Evolutionary conservation across 148 eudicot genomes (phyloP).

Genomic region (Cornus controversa): DNA sequence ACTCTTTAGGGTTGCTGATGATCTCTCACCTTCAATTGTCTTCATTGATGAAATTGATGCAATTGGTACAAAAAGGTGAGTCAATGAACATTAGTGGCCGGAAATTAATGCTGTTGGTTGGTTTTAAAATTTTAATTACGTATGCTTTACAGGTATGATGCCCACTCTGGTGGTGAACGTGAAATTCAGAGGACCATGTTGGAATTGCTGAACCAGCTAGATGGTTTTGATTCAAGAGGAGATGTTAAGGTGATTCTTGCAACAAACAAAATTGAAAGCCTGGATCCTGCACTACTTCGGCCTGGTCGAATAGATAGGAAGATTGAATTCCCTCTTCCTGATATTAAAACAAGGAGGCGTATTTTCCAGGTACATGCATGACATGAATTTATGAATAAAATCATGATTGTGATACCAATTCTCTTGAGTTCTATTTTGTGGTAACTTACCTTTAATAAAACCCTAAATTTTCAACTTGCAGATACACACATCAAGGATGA

Average conservation of each 20-base stretch:
- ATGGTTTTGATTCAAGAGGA: slow-evolving; percentile 95
- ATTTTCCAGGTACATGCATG: slow-evolving; percentile 54
- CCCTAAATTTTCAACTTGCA: slow-evolving; percentile 12
- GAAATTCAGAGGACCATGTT: slow-evolving; percentile 99
- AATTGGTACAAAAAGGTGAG: slow-evolving; percentile 79
- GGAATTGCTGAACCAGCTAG: slow-evolving; percentile 90
- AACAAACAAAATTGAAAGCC: slow-evolving; percentile 86
- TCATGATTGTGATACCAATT: not conserved
- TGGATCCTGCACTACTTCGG: slow-evolving; percentile 90
- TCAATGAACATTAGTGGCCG: not conserved
- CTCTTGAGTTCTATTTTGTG: not conserved
- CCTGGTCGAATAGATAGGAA: slow-evolving; percentile 88
- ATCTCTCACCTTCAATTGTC: slow-evolving; percentile 86
- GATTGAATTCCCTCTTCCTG: slow-evolving; percentile 85
- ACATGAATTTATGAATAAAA: not conserved
- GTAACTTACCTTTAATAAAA: not conserved
- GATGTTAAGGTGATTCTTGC: slow-evolving; percentile 98
- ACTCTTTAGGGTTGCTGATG: slow-evolving; percentile 88
- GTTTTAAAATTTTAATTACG: not conserved
- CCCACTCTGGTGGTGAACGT: slow-evolving; percentile 97
- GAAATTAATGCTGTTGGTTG: not conserved
- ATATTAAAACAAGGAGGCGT: slow-evolving; percentile 75
- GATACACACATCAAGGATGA: slow-evolving; percentile 88
- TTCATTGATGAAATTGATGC: slow-evolving; percentile 93
- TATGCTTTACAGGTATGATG: slow-evolving; percentile 64